Base-by-base conservation (phyloP, 805 yeast species). In the Hanseniaspora osmophila region DNA sequence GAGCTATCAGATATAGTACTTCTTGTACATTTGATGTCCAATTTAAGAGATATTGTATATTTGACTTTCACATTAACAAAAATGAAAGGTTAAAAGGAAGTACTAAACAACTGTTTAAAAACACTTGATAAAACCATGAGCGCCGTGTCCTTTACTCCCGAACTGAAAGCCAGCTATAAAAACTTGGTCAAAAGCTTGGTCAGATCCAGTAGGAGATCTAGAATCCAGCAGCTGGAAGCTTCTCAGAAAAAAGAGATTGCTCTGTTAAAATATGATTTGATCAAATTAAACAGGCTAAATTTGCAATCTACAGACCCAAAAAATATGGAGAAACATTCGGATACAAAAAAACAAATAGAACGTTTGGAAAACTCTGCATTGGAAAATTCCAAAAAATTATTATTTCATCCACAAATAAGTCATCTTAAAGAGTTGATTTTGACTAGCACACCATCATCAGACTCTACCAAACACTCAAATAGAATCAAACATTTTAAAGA, bases 401-500 rank as follows among this genome's bases (percentile, higher is more conserved):
- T 40, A 30, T 46, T 18, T 27, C 16, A 48, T 56, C 16, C 55
- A 56, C 17, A 33, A 47, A 18, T 47, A 54, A 37, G 41, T 58
- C 16, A 48, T 46, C 1, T 40, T 49, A 30, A 58, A 53, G 42
- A 52, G 37, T 17, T 47, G 48, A 16, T 41, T 47, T 1, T 49
- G 50, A 22, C 27, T 27, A 7, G 18, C 29, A 32, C 38, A 17
- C 15, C n/a, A 35, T 6, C 17, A 48, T 4, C 39, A 41, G 12
- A 27, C 52, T 1, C 16, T 46, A 2, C 46, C 48, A 0, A 6
- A 19, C 10, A 54, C 53, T 3, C 45, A 58, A 13, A 46, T 44
- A 16, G 44, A 49, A 1, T 47, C 33, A 30, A 56, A 45, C 78
- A 79, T 54, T 62, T 80, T 41, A 52, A 59, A n/a, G 87, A 84